phyloP scores from a whole-genome alignment of 1,284 basidiomycete genomes.

The Leccinum insolens region DNA sequence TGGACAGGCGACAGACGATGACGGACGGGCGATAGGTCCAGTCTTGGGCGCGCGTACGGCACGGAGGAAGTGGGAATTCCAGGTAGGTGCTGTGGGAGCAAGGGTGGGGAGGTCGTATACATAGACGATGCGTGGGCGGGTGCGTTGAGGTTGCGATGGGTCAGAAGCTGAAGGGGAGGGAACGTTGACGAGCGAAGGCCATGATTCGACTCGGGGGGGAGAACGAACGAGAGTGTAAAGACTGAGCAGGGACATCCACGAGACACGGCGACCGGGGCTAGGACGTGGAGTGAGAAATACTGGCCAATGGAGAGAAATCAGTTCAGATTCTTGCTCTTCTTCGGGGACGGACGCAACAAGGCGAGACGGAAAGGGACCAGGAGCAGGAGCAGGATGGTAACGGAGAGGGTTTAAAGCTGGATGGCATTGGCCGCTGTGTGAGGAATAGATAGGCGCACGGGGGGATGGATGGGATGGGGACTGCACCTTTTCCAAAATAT shows the following conservation, averaged over 20 bases:
- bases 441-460: conserved; percentile 10
- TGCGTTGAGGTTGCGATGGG: conserved; percentile 26
- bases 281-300: conserved; percentile 55
- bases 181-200: conserved; percentile 68
- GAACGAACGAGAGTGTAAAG: conserved; percentile 41
- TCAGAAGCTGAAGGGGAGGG: conserved; percentile 40
- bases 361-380: conserved; percentile 24
- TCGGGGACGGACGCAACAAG: conserved; percentile 46
- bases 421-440: conserved; percentile 60
- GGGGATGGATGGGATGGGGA: conserved; percentile 14
- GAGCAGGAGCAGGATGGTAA: conserved; percentile 45
- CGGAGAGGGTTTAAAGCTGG: conserved; percentile 76
- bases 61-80: conserved; percentile 79
- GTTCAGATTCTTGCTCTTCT: conserved; percentile 44
- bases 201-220: conserved; percentile 57
- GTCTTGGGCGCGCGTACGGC: conserved; percentile 75
- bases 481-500: conserved; percentile 68
- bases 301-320: conserved; percentile 28
- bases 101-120: conserved; percentile 81
- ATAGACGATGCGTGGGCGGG: conserved; percentile 76
- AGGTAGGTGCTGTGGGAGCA: conserved; percentile 68
- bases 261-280: conserved; percentile 44
- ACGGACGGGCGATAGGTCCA: conserved; percentile 58
- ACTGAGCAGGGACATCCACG: conserved; percentile 46
- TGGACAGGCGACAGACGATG: conserved; percentile 63